These are phyloP conservation scores for Dryadomyces quercivorus DNA, from an alignment of 2,329 filamentous ascomycete species.

Conservation along the genomic window DNA sequence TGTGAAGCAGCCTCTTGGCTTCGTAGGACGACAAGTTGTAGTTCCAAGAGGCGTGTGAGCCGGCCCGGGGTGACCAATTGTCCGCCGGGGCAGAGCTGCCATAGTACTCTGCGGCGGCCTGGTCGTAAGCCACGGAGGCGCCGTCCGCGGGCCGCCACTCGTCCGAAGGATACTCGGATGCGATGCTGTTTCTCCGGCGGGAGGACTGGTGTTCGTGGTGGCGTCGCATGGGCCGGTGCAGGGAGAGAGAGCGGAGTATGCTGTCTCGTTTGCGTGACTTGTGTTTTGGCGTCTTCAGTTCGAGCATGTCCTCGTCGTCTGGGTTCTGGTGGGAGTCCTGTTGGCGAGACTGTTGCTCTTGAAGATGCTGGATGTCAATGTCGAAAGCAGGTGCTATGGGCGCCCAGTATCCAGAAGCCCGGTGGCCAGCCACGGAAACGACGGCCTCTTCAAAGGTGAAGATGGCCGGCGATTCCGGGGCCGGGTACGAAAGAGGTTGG, in stretches of 20 bases:
- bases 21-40: conserved; percentile 33
- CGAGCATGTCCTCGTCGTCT: neutral
- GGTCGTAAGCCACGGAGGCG: conserved; percentile 20
- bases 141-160: conserved; percentile 2
- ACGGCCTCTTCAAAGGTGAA: conserved; percentile 11
- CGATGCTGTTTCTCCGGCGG: conserved; percentile 19
- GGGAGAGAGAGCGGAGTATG: conserved; percentile 25
- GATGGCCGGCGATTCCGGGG: conserved; percentile 5
- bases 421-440: neutral
- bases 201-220: conserved; percentile 9
- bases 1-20: conserved; percentile 29
- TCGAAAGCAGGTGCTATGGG: conserved; percentile 1
- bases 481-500: neutral
- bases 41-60: conserved; percentile 26
- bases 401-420: conserved; percentile 5
- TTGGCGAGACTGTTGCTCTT: conserved; percentile 10
- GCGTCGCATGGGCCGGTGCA: conserved; percentile 12
- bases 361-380: conserved; percentile 6
- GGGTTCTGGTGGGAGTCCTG: neutral
- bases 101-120: conserved; percentile 16
- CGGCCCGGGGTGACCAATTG: conserved; percentile 20
- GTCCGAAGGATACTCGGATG: conserved; percentile 12
- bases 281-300: neutral
- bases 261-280: conserved; percentile 9
- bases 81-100: conserved; percentile 6